A percentile compares a stretch with the other conserved stretches of the same genome.
Conservation (phyloP, 495 filamentous ascomycete genomes). For the Aspergillus affinis region DNA sequence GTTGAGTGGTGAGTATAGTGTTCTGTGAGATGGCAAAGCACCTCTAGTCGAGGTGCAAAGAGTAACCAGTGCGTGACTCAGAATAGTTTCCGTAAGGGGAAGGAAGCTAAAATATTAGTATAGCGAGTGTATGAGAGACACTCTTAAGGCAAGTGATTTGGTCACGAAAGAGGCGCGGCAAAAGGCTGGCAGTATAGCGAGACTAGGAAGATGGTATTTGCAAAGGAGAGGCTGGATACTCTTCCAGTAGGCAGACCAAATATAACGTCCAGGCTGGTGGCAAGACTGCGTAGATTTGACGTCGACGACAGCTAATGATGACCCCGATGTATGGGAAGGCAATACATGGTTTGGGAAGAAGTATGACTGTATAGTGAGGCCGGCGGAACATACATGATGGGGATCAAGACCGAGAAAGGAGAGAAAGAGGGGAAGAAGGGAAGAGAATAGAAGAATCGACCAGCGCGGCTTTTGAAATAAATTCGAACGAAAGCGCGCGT, state of each 20-base stretch:
- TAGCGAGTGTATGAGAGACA: background rate
- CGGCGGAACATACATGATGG: conserved; percentile 1
- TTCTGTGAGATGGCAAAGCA: background rate
- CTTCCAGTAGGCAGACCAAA: background rate
- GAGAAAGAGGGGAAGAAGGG: conserved; percentile 2
- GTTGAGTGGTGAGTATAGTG: background rate
- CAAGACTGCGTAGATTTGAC: background rate
- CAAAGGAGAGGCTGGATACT: no score
- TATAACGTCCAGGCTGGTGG: background rate
- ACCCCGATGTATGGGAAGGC: background rate
- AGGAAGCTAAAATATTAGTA: background rate
- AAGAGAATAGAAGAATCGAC: conserved; percentile 7
- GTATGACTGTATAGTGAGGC: background rate
- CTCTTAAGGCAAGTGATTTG: background rate
- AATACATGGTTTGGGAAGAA: background rate
- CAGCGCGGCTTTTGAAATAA: conserved; percentile 1
- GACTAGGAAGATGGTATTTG: background rate
- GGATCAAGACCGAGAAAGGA: conserved; percentile 7
- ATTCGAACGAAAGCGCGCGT: conserved; percentile 5
- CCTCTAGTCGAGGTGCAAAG: background rate
- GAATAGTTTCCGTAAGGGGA: no score
- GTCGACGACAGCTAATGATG: background rate
- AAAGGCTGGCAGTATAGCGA: background rate
- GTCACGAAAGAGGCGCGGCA: background rate
- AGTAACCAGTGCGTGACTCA: background rate